phyloP scores from a whole-genome alignment of 345 rosid genomes.

The Gossypium australe region DNA sequence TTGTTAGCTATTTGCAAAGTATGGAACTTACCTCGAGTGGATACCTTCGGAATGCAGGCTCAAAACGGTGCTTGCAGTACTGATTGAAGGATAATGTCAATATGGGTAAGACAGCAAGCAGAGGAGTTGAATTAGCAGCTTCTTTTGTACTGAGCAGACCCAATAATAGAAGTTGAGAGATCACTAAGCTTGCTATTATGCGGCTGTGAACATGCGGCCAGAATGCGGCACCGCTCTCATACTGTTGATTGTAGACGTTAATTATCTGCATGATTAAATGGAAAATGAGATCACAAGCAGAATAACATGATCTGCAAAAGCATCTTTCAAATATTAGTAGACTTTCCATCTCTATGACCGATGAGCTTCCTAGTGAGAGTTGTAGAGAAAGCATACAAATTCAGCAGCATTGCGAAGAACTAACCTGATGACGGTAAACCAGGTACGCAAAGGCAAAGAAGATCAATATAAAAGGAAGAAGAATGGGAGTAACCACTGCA shows the following conservation, averaged over 20 bases:
- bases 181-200: conserved; percentile 73
- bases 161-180: conserved; percentile 78
- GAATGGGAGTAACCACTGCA: conserved; percentile 86
- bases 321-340: background rate
- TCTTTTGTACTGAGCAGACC: conserved; percentile 84
- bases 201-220: conserved; percentile 97
- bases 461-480: conserved; percentile 82
- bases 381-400: background rate
- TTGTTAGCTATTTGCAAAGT: background rate
- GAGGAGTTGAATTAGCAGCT: conserved; percentile 87
- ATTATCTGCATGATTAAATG: conserved; percentile 50
- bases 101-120: conserved; percentile 68
- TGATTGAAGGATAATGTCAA: conserved; percentile 78
- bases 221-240: conserved; percentile 94
- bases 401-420: background rate
- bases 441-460: conserved; percentile 92
- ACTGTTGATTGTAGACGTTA: conserved; percentile 85
- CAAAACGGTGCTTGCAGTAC: conserved; percentile 88
- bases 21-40: conserved; percentile 71
- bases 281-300: background rate
- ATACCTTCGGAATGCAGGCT: conserved; percentile 82
- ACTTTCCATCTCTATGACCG: background rate
- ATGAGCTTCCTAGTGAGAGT: background rate
- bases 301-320: background rate
- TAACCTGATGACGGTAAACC: conserved; percentile 96